Base-by-base conservation (phyloP, 2,329 filamentous ascomycete genomes). In the Beauveria brongniartii region DNA sequence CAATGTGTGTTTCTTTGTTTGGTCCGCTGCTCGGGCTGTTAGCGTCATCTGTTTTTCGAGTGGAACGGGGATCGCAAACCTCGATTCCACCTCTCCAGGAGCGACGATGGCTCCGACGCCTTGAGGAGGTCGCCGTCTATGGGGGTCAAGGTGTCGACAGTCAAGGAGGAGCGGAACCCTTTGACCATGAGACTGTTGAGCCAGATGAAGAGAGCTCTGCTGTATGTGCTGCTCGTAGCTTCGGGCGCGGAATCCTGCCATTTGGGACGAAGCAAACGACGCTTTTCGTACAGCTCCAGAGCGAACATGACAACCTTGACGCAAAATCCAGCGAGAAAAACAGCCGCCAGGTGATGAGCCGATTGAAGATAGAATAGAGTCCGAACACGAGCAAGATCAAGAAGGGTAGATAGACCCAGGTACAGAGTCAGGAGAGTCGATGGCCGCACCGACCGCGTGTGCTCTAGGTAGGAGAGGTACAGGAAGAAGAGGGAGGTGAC, bases 151-250 rank as follows among this genome's bases (percentile, higher is more conserved):
- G 55, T 56, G 34, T 67, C 62, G 14, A 69, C 61, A 1, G 63
- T 64, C 26, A 72, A 59, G 1, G 68, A 30, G 1, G 63, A 65
- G n/a, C 61, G 53, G 58, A 67, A 72, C 3, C 70, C 70, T 22
- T 61, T 63, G 6, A 64, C 46, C 54, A 74, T 67, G 1, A 73
- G 47, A 9, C 59, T 34, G 50, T 72, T 72, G 14, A 74, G 47
- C 72, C 72, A 74, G 64, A 68, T 64, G 55, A 73, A 73, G 0
- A 74, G 54, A 5, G 67, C 67, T 26, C 70, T 63, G 62, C 66
- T 71, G 26, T 71, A 65, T 20, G 70, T 61, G 26, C 71, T 67
- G 48, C 68, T 68, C 0, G 70, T 73, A 14, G 66, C 67, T 61
- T 75, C 74, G 0, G 68, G 64, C 10, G 70, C 59, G 41, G 64